Base-by-base conservation (phyloP, 1,284 basidiomycete genomes). In the Marasmius fiardii region DNA sequence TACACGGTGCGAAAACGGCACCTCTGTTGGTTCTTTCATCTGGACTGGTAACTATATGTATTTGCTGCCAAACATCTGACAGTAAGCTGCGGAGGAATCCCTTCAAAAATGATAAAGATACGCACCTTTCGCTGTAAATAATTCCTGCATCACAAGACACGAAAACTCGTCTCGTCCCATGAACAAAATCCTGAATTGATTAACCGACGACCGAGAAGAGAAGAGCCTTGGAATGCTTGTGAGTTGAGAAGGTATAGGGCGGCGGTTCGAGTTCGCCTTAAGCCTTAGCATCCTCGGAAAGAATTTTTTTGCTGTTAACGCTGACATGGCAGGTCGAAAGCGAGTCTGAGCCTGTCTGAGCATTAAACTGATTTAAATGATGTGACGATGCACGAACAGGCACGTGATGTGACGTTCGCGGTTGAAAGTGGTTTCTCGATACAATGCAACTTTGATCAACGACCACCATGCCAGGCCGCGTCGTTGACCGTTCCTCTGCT, bases 81-180 rank as follows among this genome's bases (percentile, higher is more conserved):
- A 18, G 14, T 43, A 56, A 53, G 37, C 43, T 52, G 57, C 31
- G 63, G 44, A 49, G 54, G 53, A 49, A 54, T 52, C 21, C 33
- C 37, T 53, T 53, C 56, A 53, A 33, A 57, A 37, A 52, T 44
- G 50, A 21, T 18, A 11, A 43, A 31, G 34, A 21, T 10, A 66
- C 70, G 21, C 39, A 83, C 84, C 83, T 67, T 66, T 60, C 4
- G 81, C 79, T 33, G 68, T 62, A 58, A 82, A 70, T 2, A 90
- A 65, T 55, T 81, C 71, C 37, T 77, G 63, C 24, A 90, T 70
- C 1, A 88, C 81, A 12, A 71, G 63, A 63, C 83, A 86, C 1
- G 87, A 90, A 66, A 90, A 90, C 59, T 85, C 79, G 65, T 89
- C 87, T n/a, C 85, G 80, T 51, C 87, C 88, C 61, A 88, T 75